Evolutionary conservation across 2,329 filamentous ascomycete species (phyloP).

Genomic region (Chrysosporium keratinophilum): DNA sequence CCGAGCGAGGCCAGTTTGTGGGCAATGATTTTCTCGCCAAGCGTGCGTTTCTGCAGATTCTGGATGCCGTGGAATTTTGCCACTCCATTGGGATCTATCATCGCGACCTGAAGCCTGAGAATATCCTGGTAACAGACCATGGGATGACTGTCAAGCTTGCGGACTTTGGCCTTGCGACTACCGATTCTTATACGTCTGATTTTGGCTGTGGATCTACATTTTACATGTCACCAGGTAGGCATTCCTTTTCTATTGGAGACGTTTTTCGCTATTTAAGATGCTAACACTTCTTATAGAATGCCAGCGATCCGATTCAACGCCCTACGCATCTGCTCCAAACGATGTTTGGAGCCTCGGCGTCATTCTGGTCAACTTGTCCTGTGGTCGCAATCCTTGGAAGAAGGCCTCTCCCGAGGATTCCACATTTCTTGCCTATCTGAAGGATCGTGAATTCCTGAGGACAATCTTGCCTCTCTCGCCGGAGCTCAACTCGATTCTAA

Average conservation of each 20-base stretch:
- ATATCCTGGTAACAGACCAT: slow-evolving; percentile 81
- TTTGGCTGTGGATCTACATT: slow-evolving; percentile 98
- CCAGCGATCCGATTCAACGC: slow-evolving; percentile 61
- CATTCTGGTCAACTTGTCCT: slow-evolving; percentile 93
- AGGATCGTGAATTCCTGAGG: slow-evolving; percentile 77
- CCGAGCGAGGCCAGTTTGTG: slow-evolving; percentile 84
- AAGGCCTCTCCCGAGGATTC: slow-evolving; percentile 86
- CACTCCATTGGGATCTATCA: slow-evolving; percentile 92
- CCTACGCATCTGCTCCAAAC: slow-evolving; percentile 86
- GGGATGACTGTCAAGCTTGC: slow-evolving; percentile 89
- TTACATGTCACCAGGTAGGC: slow-evolving; percentile 97
- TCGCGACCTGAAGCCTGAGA: slow-evolving; percentile 94
- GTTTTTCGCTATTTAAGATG: slow-evolving; percentile 2
- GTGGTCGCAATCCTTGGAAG: slow-evolving; percentile 98
- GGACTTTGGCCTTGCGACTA: slow-evolving; percentile 91
- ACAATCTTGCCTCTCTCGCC: slow-evolving; percentile 84
- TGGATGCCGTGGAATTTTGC: slow-evolving; percentile 94
- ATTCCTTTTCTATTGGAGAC: neutral
- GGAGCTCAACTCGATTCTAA: slow-evolving; percentile 79
- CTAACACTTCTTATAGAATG: slow-evolving; percentile 57
- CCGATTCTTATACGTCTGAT: slow-evolving; percentile 72
- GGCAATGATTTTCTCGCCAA: slow-evolving; percentile 83
- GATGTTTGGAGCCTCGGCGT: slow-evolving; percentile 98
- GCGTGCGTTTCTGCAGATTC: slow-evolving; percentile 81
- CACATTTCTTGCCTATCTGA: slow-evolving; percentile 83